Evolutionary conservation across 2,329 filamentous ascomycete genomes (phyloP).

Genomic region (Hypoxylon rubiginosum): DNA sequence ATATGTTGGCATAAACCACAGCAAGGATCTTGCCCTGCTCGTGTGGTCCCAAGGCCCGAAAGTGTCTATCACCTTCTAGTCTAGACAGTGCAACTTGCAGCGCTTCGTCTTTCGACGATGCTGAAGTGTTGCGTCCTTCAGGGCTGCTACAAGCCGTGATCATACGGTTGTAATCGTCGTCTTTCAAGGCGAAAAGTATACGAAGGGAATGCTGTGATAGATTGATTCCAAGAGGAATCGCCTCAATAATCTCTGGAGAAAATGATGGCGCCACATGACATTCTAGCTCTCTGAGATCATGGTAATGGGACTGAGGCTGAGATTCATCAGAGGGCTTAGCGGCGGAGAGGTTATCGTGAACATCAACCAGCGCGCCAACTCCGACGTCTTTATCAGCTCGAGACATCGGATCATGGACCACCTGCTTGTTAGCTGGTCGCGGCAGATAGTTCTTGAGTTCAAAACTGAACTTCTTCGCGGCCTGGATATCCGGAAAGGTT

Average conservation of each 20-base stretch:
- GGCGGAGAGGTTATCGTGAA: background rate
- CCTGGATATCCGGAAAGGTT: constrained; percentile 22
- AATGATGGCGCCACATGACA: background rate
- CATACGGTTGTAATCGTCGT: constrained; percentile 23
- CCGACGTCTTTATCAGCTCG: background rate
- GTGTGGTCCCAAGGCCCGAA: constrained; percentile 21
- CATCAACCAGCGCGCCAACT: background rate
- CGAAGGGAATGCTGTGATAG: constrained; percentile 28
- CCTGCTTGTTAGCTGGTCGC: background rate
- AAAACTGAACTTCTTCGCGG: constrained; percentile 20
- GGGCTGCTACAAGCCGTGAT: background rate
- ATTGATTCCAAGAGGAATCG: constrained; percentile 4
- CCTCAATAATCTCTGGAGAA: constrained; percentile 19
- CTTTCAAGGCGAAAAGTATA: constrained; percentile 13
- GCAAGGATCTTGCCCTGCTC: constrained; percentile 36
- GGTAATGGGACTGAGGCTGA: background rate
- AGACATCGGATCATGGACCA: background rate
- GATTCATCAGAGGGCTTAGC: background rate
- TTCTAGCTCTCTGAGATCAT: background rate
- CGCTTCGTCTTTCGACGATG: constrained; percentile 2
- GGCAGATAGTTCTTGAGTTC: constrained; percentile 3
- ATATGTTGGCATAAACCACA: constrained; percentile 34
- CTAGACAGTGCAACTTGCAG: constrained; percentile 23
- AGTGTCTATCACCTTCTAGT: constrained; percentile 32
- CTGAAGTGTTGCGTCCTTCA: background rate